Base-by-base conservation (phyloP, 768 basidiomycete species). In the Lyophyllum semitale region DNA sequence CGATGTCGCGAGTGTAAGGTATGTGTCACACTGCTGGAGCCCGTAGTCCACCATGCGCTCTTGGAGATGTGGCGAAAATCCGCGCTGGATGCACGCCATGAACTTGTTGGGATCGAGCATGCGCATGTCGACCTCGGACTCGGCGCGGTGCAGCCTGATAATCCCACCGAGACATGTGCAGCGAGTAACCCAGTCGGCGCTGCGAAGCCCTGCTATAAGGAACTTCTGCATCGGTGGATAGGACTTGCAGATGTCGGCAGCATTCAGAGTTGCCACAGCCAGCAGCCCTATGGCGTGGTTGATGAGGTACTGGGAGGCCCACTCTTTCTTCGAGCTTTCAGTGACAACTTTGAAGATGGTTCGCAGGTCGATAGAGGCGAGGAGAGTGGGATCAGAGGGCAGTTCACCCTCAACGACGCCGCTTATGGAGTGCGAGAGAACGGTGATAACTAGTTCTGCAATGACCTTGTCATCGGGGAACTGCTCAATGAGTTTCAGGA, bases 191-290 rank as follows among this genome's bases (percentile, higher is more conserved):
- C 85, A 77, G 63, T 87, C 84, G 30, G 71, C 70, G 66, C 80
- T 80, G 40, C 84, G 78, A 29, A 87, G 66, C 23, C 78, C 78
- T 0, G 84, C 80, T 18, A 85, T 78, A 15, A 88, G 71, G 49
- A 84, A 77, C n/a, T 73, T 71, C 13, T 79, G 66, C 48, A 80
- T 68, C 1, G 74, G 64, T 1, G 79, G 77, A 29, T 75, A 73
- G 0, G 71, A 69, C 51, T 77, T 69, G 66, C 76, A 82, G 0
- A 79, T 74, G 23, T 72, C 64, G 17, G 77, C 63, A 45, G 75
- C 80, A 54, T 84, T 74, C 17, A 78, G 63, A 0, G 79, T 77
- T 22, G 77, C 69, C 17, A 67, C 69, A 0, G 77, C 63, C 15
- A 86, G 60, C 15, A 87, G 73, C 17, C 75, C 73, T 8, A 83